Conservation (phyloP, 345 rosid species). For the Aegle marmelos region DNA sequence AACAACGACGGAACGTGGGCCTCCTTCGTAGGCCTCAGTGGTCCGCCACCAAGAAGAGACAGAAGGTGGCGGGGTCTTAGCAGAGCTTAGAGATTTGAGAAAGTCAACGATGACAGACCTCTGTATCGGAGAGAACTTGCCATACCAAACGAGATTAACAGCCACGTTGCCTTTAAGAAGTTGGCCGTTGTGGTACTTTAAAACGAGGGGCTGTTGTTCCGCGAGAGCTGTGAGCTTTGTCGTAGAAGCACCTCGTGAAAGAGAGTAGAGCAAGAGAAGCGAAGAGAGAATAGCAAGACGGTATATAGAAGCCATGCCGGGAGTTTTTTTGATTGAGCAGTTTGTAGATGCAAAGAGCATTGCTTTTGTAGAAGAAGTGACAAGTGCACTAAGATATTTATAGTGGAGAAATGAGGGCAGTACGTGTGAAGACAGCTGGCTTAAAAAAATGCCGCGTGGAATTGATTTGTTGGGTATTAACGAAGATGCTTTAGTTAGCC, state of each 20-base stretch:
- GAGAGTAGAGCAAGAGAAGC: constrained; percentile 1
- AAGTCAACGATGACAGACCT: constrained; percentile 59
- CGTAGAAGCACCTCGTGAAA: background rate
- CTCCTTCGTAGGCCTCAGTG: constrained; percentile 55
- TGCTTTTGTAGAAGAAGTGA: background rate
- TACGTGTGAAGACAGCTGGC: constrained; percentile 1
- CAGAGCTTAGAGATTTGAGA: constrained; percentile 61
- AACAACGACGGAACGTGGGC: constrained; percentile 33
- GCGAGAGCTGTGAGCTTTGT: background rate
- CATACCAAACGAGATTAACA: constrained; percentile 76
- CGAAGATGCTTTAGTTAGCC: too few relatives aligned
- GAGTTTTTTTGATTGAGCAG: background rate
- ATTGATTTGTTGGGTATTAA: background rate
- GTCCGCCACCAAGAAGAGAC: constrained; percentile 79
- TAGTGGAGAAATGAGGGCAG: background rate
- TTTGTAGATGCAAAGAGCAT: too few relatives aligned
- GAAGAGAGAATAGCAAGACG: background rate
- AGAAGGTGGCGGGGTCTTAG: constrained; percentile 48
- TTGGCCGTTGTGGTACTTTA: constrained; percentile 61
- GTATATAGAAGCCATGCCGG: constrained; percentile 6
- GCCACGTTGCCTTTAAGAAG: constrained; percentile 67
- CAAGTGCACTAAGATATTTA: background rate
- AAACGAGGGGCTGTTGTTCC: background rate
- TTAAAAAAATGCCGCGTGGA: background rate
- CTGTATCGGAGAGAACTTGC: constrained; percentile 40